Base-by-base conservation (phyloP, 139 green algal species). In the Chlamydomonas sphaeroides region DNA sequence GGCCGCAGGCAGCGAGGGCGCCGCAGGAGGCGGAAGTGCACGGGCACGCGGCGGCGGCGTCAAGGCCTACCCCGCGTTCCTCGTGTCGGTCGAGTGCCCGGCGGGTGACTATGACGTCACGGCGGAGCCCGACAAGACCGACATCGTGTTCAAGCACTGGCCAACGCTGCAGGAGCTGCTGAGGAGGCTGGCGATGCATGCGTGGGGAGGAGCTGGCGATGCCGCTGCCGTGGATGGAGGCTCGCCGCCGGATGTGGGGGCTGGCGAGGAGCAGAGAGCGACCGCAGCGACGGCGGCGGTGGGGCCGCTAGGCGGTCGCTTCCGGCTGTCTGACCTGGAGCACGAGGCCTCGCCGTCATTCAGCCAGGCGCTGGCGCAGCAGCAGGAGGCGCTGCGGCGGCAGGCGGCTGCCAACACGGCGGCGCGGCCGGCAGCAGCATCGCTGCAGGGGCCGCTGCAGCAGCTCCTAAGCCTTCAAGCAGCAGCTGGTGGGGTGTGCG, bases 111-210 rank as follows among this genome's bases (percentile, higher is more conserved):
- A 75, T 26, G 63, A 84, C 36, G 77, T 84, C 11, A 84, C 77
- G 2, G 7, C 65, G 5, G 77, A 84, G 65, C 48, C 77, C 8
- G 77, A 75, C 38, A 84, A 84, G 45, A 75, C 45, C 20, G 49
- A 67, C 51, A 28, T 75, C 18, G 48, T 84, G 23, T 75, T 84
- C 45, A 53, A 59, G 35, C 30, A 68, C 28, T 33, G 51, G 33
- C 28, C 35, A 33, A 3, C 20, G 23, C 20, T 75, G 26, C 49
- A 63, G 35, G 26, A 6, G 8, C 49, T 75, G 17, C 65, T 84
- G 28, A 7, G 49, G 15, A 32, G 35, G 14, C 28, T 84, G 35
- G 65, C 77, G 23, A 49, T 0, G 25, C 35, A 75, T 20, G 77
- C 49, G 3, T 84, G 77, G 77, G 77, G 65, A 51, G 45, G 45